Base-by-base conservation (phyloP, 164 flowering plant species). In the Piper longum region DNA sequence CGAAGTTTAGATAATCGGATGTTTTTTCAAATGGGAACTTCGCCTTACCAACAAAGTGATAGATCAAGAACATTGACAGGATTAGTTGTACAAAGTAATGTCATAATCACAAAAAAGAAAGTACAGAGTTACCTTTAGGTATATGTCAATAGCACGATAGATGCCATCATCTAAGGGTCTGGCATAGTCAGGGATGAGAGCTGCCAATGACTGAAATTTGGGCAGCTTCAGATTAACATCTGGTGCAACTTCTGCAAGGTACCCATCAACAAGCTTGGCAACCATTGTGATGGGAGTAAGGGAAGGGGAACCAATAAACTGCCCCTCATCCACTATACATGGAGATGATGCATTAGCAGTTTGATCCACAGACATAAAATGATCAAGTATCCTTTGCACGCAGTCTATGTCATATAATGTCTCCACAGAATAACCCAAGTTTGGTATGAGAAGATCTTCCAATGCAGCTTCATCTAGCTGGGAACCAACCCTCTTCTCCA, bases 101-200 rank as follows among this genome's bases (percentile, higher is more conserved):
- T 26, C 2, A 26, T 26, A 26, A 26, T 26, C 36, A 26, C 36
- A 26, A 26, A 26, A 26, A 26, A n/a, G n/a, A 26, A 26, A 26
- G 36, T 1, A 26, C 0, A 44, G 14, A 39, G 9, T 61, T 83
- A 88, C 96, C 92, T 88, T 86, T 55, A 88, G 83, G 70, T 79
- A 88, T 73, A 86, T 80, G 62, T 86, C 96, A 43, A 88, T 81
- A 3, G 92, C 91, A 40, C 85, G 88, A 78, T 88, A 88, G 43
- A 88, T 75, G 57, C 87, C 96, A 79, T 88, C 92, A 71, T 84
- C 84, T 4, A 82, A 69, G 14, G 81, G 75, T 70, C 96, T 83
- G 40, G 90, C 92, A 80, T 78, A 82, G 17, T 88, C 96, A 57
- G 96, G 96, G 56, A 88, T 76, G 8, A 62, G 77, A 58, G 81